phyloP scores from a whole-genome alignment of 768 basidiomycete genomes.

The Glaciozyma martinii region DNA sequence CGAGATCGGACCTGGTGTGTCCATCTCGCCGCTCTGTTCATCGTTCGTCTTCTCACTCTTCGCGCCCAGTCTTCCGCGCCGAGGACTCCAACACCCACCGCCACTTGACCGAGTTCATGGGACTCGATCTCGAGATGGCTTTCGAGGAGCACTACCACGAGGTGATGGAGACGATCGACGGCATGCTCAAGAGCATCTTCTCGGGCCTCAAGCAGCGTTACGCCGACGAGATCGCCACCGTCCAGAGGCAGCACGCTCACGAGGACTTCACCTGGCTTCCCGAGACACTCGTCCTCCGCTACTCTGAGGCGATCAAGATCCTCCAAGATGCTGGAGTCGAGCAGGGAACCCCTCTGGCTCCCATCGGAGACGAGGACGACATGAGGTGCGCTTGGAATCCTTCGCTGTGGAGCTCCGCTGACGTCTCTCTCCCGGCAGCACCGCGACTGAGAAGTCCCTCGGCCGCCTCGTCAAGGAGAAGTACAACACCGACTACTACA shows the following conservation, averaged over 20 bases:
- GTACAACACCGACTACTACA: conserved; percentile 96
- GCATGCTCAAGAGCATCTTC: conserved; percentile 79
- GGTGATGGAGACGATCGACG: conserved; percentile 84
- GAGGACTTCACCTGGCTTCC: conserved; percentile 94
- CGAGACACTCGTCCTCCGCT: conserved; percentile 74
- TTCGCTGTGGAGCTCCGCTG: neutral
- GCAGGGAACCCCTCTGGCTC: conserved; percentile 36
- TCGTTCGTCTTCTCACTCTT: neutral
- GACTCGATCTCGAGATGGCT: conserved; percentile 97
- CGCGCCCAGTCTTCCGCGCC: conserved; percentile 76
- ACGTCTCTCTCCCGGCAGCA: conserved; percentile 47
- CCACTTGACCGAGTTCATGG: conserved; percentile 96
- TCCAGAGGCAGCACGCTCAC: conserved; percentile 80
- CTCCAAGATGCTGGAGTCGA: conserved; percentile 77
- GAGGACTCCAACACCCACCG: conserved; percentile 96
- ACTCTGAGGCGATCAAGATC: conserved; percentile 77
- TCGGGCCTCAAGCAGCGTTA: conserved; percentile 66
- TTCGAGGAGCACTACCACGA: conserved; percentile 99
- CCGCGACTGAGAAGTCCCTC: conserved; percentile 88
- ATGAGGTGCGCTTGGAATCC: conserved; percentile 46
- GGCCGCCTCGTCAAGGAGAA: conserved; percentile 82
- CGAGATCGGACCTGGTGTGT: conserved; percentile 64
- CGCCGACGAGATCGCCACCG: conserved; percentile 67
- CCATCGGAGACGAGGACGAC: conserved; percentile 68
- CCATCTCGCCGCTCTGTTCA: neutral